Evolutionary conservation across 2,329 filamentous ascomycete genomes (phyloP).

Genomic region (Fonsecaea erecta): DNA sequence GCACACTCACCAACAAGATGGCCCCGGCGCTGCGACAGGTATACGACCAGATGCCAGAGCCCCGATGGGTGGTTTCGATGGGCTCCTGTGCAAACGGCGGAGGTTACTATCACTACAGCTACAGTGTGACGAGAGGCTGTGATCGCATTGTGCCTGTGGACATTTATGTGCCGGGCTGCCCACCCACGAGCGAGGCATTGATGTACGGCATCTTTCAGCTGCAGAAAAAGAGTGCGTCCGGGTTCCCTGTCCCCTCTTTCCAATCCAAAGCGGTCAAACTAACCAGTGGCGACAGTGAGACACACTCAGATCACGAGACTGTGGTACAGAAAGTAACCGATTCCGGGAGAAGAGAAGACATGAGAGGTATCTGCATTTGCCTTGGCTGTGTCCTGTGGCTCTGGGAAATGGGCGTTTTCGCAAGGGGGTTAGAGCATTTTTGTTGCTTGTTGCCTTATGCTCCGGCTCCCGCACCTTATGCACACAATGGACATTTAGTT

Average conservation of each 20-base stretch:
- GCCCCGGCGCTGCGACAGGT: constrained; percentile 85
- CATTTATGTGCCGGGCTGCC: constrained; percentile 77
- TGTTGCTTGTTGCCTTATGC: neutral
- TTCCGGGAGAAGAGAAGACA: neutral
- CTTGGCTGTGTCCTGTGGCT: neutral
- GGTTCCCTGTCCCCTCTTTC: neutral
- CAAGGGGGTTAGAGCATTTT: neutral
- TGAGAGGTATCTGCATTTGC: neutral
- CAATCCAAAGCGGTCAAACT: constrained; percentile 3
- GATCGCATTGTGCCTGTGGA: constrained; percentile 80
- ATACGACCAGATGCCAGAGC: constrained; percentile 95
- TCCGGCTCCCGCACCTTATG: neutral
- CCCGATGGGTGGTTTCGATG: constrained; percentile 85
- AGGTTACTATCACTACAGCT: constrained; percentile 86
- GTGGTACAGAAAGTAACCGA: constrained; percentile 57
- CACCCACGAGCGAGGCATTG: constrained; percentile 58
- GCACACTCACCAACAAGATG: constrained; percentile 96
- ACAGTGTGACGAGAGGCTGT: constrained; percentile 74
- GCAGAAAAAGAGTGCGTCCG: constrained; percentile 66
- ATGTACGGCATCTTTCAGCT: constrained; percentile 72
- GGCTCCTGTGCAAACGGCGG: constrained; percentile 83
- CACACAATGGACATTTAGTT: constrained; percentile 1
- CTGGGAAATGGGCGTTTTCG: neutral
- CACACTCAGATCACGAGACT: constrained; percentile 54
- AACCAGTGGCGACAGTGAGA: constrained; percentile 46